phyloP scores from a whole-genome alignment of 805 yeast genomes.

The Candida yuanshanica region DNA sequence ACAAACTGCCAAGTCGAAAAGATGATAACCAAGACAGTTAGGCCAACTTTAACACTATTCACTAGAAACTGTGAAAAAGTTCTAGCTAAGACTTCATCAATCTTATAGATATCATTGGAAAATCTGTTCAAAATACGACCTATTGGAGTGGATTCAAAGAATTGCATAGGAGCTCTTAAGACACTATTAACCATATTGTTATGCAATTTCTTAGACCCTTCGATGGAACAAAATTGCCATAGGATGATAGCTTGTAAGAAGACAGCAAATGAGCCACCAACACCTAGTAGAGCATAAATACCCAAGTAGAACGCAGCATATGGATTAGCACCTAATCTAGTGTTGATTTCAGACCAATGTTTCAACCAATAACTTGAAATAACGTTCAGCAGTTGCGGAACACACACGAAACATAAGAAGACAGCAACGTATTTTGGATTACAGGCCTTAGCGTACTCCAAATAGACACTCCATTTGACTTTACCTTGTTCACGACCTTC shows the following conservation, averaged over 20 bases:
- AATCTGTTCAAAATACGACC: conserved; percentile 90
- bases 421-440: conserved; percentile 58
- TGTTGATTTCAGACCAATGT: conserved; percentile 93
- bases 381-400: conserved; percentile 57
- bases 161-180: conserved; percentile 88
- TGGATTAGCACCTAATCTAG: conserved; percentile 65
- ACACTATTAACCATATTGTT: conserved; percentile 68
- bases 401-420: conserved; percentile 49
- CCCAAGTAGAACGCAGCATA: conserved; percentile 65
- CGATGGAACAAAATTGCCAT: conserved; percentile 79
- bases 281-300: conserved; percentile 70
- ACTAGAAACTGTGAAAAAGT: conserved; percentile 64
- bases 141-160: conserved; percentile 92
- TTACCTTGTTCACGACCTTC: conserved; percentile 92
- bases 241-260: conserved; percentile 63
- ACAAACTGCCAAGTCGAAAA: conserved; percentile 85
- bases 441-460: conserved; percentile 83
- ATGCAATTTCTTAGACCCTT: conserved; percentile 74
- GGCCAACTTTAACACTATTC: conserved; percentile 56
- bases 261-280: conserved; percentile 53
- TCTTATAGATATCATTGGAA: conserved; percentile 83
- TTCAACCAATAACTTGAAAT: conserved; percentile 87
- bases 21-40: conserved; percentile 76
- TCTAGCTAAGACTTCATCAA: conserved; percentile 74
- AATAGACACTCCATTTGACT: conserved; percentile 83